phyloP scores from a whole-genome alignment of 352 stramenopile genomes.

The Phytophthora brassicae region DNA sequence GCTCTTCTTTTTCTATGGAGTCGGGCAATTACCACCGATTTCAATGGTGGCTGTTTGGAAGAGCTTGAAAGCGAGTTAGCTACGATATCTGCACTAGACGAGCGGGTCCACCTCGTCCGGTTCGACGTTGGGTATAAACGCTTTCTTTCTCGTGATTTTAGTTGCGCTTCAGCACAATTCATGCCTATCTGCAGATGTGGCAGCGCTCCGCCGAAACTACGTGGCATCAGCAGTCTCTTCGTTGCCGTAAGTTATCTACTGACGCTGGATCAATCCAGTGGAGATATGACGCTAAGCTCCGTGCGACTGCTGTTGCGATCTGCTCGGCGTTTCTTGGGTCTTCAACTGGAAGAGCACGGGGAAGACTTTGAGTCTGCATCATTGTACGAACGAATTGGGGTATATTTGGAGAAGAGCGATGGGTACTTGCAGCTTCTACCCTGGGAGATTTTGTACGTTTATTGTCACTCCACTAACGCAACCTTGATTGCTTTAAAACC shows the following conservation, averaged over 20 bases:
- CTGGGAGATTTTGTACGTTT: conserved; percentile 43
- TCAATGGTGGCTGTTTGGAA: conserved; percentile 8
- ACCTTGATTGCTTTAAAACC: not conserved
- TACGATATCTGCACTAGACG: conserved; percentile 7
- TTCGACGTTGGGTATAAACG: conserved; percentile 41
- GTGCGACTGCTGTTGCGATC: conserved; percentile 44
- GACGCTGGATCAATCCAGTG: not conserved
- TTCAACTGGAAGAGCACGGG: conserved; percentile 10
- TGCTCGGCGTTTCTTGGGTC: conserved; percentile 37
- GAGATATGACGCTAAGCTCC: conserved; percentile 29
- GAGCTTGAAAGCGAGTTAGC: conserved; percentile 15
- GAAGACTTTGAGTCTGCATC: conserved; percentile 35
- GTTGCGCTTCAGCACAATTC: conserved; percentile 32
- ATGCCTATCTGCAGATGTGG: conserved; percentile 38
- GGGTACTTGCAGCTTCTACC: conserved; percentile 37
- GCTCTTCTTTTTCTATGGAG: conserved; percentile 48
- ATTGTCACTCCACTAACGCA: conserved; percentile 29
- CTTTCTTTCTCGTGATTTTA: conserved; percentile 34
- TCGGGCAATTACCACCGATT: conserved; percentile 6
- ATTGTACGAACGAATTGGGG: conserved; percentile 30
- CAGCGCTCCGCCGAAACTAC: conserved; percentile 38
- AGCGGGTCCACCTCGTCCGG: conserved; percentile 36
- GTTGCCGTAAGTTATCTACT: conserved; percentile 37
- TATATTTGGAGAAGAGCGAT: conserved; percentile 30
- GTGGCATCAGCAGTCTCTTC: conserved; percentile 46